A percentile compares a stretch with the other conserved stretches of the same genome.
Conservation (phyloP, 345 rosid genomes). For the Gossypium raimondii region DNA sequence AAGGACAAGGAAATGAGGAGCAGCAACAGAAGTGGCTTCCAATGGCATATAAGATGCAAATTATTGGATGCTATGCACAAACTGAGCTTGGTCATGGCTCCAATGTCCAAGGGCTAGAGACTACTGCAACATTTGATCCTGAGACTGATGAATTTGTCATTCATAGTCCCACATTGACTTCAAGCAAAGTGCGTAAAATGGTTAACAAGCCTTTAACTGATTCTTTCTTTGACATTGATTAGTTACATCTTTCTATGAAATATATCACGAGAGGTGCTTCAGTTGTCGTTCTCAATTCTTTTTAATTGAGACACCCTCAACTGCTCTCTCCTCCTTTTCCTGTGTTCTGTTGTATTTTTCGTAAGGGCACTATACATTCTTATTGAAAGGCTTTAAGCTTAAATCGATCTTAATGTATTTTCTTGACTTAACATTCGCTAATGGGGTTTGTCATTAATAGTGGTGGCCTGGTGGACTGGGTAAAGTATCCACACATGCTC, state of each 20-base stretch:
- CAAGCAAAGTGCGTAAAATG: conserved; percentile 66
- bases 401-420: not conserved
- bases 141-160: conserved; percentile 84
- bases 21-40: conserved; percentile 93
- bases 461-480: conserved; percentile 99
- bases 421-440: conserved; percentile 7
- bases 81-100: conserved; percentile 99
- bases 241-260: not conserved
- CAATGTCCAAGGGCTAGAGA: conserved; percentile 98
- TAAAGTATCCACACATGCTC: conserved; percentile 80
- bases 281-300: not conserved
- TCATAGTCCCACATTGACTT: conserved; percentile 90
- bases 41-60: conserved; percentile 88
- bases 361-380: not conserved
- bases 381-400: conserved; percentile 2
- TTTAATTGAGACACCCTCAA: not conserved
- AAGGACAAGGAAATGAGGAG: conserved; percentile 95
- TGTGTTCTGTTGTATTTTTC: not conserved
- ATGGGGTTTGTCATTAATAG: conserved; percentile 31
- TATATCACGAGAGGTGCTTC: not conserved
- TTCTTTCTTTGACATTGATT: not conserved
- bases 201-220: not conserved
- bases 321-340: not conserved
- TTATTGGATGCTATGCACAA: conserved; percentile 97
- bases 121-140: conserved; percentile 95